These are phyloP conservation scores for Tremellales sp. DNA, from an alignment of 1,284 basidiomycete genomes.

Conservation along the genomic window DNA sequence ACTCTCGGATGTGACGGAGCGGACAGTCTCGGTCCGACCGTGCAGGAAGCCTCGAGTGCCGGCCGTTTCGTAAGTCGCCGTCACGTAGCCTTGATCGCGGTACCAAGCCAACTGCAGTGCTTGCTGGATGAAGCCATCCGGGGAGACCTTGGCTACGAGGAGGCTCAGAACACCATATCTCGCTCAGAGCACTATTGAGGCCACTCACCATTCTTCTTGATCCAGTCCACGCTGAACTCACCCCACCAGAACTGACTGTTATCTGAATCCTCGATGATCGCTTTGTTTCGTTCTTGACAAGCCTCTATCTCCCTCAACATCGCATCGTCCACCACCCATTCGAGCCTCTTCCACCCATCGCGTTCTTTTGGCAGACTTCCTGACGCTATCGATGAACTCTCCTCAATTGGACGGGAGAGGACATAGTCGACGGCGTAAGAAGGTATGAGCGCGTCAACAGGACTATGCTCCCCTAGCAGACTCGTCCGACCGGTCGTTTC, in stretches of 20 bases:
- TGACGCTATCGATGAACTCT: slow-evolving; percentile 13
- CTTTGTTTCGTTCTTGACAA: slow-evolving; percentile 60
- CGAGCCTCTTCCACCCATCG: slow-evolving; percentile 62
- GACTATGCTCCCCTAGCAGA: slow-evolving; percentile 88
- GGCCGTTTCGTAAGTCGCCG: slow-evolving; percentile 92
- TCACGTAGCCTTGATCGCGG: slow-evolving; percentile 68
- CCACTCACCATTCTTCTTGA: slow-evolving; percentile 67
- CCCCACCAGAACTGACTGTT: slow-evolving; percentile 78
- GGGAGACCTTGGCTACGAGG: slow-evolving; percentile 62
- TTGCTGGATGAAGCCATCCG: slow-evolving; percentile 92
- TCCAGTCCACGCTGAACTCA: slow-evolving; percentile 86
- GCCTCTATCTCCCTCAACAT: slow-evolving; percentile 59
- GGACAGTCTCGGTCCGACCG: slow-evolving; percentile 89
- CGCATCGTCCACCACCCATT: slow-evolving; percentile 69
- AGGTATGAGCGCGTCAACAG: slow-evolving; percentile 86
- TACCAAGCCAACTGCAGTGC: slow-evolving; percentile 91
- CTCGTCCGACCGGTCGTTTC: slow-evolving; percentile 83
- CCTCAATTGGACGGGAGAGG: too few species aligned
- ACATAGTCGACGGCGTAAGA: slow-evolving; percentile 63
- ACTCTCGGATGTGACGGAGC: slow-evolving; percentile 71
- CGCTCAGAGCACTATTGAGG: background rate
- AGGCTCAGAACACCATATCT: background rate
- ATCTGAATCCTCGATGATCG: slow-evolving; percentile 74
- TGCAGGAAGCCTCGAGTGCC: slow-evolving; percentile 85
- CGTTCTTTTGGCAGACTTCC: background rate